Percentiles rank a stretch among this genome's conserved stretches.
phyloP scores from a whole-genome alignment of 805 yeast genomes.

The Ogataea salicorniae region DNA sequence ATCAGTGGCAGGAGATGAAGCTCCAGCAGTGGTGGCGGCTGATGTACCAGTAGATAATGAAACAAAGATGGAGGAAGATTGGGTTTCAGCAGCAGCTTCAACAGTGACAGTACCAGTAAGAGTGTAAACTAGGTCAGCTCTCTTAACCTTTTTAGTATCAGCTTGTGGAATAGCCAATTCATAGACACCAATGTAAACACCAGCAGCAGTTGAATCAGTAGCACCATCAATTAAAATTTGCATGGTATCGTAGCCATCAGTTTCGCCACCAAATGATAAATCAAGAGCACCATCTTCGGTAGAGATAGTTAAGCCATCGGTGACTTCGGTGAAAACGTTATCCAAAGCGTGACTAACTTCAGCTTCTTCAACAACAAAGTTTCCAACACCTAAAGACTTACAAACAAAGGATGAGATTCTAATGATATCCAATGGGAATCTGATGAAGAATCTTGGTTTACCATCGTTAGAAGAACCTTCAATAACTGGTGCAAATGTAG shows the following conservation, averaged over 20 bases:
- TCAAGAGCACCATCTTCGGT: background rate
- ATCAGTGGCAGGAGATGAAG: background rate
- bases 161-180: background rate
- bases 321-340: background rate
- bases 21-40: background rate
- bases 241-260: background rate
- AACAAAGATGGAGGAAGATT: background rate
- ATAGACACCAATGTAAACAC: background rate
- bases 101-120: background rate
- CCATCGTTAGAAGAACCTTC: background rate
- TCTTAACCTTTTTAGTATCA: background rate
- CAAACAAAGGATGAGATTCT: background rate
- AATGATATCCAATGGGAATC: background rate
- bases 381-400: background rate
- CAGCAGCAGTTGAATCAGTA: background rate
- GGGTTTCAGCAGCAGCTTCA: background rate
- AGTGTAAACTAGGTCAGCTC: background rate
- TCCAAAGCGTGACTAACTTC: background rate
- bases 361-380: background rate
- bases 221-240: background rate
- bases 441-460: background rate
- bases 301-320: background rate
- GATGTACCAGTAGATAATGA: background rate
- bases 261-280: background rate
- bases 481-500: background rate